Percentiles rank a stretch among this genome's conserved stretches.
Conservation (phyloP, 352 stramenopile genomes). For the Pythium phragmitis region DNA sequence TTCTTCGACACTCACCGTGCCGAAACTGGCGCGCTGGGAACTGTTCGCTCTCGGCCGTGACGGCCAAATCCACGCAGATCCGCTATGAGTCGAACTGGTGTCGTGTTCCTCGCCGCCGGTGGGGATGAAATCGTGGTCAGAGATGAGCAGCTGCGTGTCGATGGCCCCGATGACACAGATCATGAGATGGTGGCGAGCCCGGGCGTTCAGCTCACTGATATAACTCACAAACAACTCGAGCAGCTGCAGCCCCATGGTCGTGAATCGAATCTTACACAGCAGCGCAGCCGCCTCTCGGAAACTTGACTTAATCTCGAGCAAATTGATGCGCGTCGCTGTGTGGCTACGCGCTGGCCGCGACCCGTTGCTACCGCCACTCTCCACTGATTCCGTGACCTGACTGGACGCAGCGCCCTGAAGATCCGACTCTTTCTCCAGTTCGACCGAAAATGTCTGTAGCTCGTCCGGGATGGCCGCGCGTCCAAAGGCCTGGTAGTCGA, state of each 20-base stretch:
- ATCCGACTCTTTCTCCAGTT: constrained; percentile 18
- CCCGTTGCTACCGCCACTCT: neutral
- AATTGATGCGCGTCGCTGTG: constrained; percentile 21
- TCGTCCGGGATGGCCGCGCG: constrained; percentile 70
- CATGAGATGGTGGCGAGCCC: constrained; percentile 52
- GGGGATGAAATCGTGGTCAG: constrained; percentile 48
- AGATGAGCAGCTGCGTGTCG: constrained; percentile 46
- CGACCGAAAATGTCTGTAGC: constrained; percentile 19
- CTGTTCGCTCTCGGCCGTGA: constrained; percentile 15
- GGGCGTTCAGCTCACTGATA: constrained; percentile 38
- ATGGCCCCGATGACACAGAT: constrained; percentile 63
- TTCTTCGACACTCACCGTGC: constrained; percentile 11
- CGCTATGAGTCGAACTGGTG: constrained; percentile 12
- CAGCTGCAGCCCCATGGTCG: constrained; percentile 70
- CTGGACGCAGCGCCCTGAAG: neutral
- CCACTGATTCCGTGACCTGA: neutral
- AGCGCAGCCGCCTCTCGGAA: constrained; percentile 36
- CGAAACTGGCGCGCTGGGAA: constrained; percentile 1
- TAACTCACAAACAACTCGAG: constrained; percentile 72
- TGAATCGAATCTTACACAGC: constrained; percentile 68
- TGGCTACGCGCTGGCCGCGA: neutral
- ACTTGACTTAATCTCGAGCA: constrained; percentile 24
- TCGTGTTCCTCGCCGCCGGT: constrained; percentile 1
- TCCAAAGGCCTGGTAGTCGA: constrained; percentile 82
- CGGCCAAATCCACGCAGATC: constrained; percentile 24